Base-by-base conservation (phyloP, 2,329 filamentous ascomycete genomes). In the Trichophyton equinum region DNA sequence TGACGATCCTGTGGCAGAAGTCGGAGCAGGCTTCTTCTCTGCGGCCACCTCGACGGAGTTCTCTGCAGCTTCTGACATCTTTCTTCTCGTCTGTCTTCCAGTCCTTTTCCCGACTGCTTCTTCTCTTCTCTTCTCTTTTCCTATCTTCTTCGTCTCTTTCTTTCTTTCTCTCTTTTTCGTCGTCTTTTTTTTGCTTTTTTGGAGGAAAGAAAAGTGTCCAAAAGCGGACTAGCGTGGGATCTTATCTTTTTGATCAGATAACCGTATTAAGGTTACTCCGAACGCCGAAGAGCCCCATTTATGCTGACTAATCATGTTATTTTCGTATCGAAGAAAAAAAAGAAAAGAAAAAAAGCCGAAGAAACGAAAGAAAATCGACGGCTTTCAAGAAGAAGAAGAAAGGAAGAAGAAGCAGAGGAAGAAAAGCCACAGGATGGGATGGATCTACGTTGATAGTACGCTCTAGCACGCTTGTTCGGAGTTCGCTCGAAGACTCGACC, bases 221-320 rank as follows among this genome's bases (percentile, higher is more conserved):
- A 58, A 46, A 57, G 20, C 42, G 44, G 46, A 56, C 49, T 62
- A 57, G 57, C 58, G 62, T 46, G 30, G 49, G 25, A 20, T 18
- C 51, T 55, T 55, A 55, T 55, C 51, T 55, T 33, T 53, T 55
- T 20, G 51, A 55, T 75, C 72, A 71, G 73, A 75, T 75, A 75
- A 75, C 65, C 71, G 71, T 72, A 69, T 74, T 73, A 18, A 55
- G 33, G 51, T 55, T 11, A 22, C 15, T 27, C 51, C 51, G 51
- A 36, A 7, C 1, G 30, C 51, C 51, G 51, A 55, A 27, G n/a
- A 18, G 49, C 5, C 49, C 51, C 51, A 55, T 30, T 6, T 7
- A 2, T 2, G 33, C 18, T 33, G 36, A 30, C 44, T 51, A 55
- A n/a, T 22, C 59, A 36, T 33, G 7, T 18, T 6, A 9, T 18